phyloP scores from a whole-genome alignment of 208 protist species.

The Herpetomonas tarakana region DNA sequence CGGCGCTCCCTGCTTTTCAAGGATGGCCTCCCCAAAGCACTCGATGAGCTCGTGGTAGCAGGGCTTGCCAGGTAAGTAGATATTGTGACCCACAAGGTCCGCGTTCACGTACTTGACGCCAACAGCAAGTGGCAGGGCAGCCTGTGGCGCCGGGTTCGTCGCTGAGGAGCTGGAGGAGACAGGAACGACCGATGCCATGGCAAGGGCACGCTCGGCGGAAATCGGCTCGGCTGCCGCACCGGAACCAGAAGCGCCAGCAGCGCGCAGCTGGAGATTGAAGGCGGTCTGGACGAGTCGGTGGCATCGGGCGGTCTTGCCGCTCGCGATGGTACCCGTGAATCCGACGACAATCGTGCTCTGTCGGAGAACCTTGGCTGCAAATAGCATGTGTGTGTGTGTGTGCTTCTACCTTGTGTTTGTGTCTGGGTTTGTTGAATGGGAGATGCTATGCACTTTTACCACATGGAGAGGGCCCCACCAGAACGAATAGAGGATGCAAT shows the following conservation, averaged over 20 bases:
- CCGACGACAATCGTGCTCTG: conserved; percentile 29
- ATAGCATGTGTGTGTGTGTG: background rate
- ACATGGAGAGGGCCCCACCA: no score
- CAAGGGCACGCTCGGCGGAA: background rate
- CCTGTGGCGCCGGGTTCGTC: no score
- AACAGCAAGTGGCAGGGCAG: conserved; percentile 2
- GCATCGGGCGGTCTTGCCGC: conserved; percentile 71
- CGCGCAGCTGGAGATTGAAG: conserved; percentile 3
- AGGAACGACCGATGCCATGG: background rate
- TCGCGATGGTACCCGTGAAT: conserved; percentile 80
- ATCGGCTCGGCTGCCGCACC: background rate
- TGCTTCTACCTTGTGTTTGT: background rate
- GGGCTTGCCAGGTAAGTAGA: conserved; percentile 65
- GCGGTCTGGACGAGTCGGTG: conserved; percentile 43
- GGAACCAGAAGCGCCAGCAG: no score
- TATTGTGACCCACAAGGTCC: conserved; percentile 58
- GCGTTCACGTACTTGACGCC: conserved; percentile 54
- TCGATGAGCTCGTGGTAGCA: conserved; percentile 62
- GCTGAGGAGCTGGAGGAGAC: background rate
- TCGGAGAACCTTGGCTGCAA: conserved; percentile 8
- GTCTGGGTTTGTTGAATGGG: no score
- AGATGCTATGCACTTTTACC: no score
- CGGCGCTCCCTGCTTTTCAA: conserved; percentile 16
- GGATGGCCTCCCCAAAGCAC: conserved; percentile 47
- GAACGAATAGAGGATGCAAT: no score